A percentile compares a stretch with the other conserved stretches of the same genome.
Evolutionary conservation across 1,139 yeast genomes (phyloP).

Genomic region (Saccharomyces hybrid): DNA sequence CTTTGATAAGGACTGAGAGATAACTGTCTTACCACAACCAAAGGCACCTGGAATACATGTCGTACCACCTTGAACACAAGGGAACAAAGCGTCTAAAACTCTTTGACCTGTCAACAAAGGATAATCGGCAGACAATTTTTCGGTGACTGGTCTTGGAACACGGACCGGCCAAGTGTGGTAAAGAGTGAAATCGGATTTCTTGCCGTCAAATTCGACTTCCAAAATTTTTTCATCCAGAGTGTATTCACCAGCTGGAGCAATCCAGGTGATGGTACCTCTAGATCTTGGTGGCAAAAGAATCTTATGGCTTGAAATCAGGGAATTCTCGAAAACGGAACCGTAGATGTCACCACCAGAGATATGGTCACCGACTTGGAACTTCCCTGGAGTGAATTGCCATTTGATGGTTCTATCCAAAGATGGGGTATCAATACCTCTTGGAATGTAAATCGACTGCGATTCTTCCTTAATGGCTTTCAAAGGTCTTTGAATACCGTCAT

Average conservation of each 20-base stretch:
- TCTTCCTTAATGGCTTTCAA: conserved; percentile 80
- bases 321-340: conserved; percentile 90
- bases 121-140: conserved; percentile 82
- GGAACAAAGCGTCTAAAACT: conserved; percentile 94
- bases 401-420: conserved; percentile 73
- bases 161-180: conserved; percentile 99
- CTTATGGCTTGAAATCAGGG: conserved; percentile 84
- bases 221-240: conserved; percentile 80
- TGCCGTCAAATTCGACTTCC: conserved; percentile 93
- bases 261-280: conserved; percentile 87
- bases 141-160: conserved; percentile 97
- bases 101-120: conserved; percentile 98
- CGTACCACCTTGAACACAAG: conserved; percentile 99
- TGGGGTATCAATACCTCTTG: conserved; percentile 97
- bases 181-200: conserved; percentile 76
- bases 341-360: conserved; percentile 97
- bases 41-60: conserved; percentile 99
- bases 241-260: conserved; percentile 87
- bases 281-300: conserved; percentile 96
- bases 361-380: conserved; percentile 86
- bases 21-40: conserved; percentile 98
- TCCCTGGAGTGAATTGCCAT: conserved; percentile 81
- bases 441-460: conserved; percentile 89
- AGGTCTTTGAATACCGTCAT: conserved; percentile 99
- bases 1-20: conserved; percentile 94